Evolutionary conservation across 1,139 yeast genomes (phyloP).

Genomic region (Protomyces lactucae-debilis): DNA sequence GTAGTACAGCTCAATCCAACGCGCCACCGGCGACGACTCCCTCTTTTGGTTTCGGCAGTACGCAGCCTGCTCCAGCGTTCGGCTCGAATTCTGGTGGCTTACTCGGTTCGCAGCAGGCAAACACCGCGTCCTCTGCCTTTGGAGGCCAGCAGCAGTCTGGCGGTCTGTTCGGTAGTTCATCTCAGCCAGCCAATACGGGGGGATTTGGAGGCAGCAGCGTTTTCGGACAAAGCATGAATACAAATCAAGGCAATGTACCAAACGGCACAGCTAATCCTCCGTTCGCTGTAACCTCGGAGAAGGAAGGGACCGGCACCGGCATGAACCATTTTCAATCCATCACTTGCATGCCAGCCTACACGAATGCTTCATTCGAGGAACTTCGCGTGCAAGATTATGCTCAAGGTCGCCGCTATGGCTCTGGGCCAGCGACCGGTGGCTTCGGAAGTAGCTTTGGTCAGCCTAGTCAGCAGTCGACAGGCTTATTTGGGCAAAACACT

Average conservation of each 20-base stretch:
- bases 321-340: constrained; percentile 68
- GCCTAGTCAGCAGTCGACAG: background rate
- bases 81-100: constrained; percentile 34
- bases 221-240: constrained; percentile 33
- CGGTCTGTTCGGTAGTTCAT: constrained; percentile 19
- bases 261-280: constrained; percentile 34
- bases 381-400: constrained; percentile 83
- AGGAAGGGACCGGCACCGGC: constrained; percentile 49
- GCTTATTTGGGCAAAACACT: constrained; percentile 1
- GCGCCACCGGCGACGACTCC: constrained; percentile 37
- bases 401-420: constrained; percentile 60
- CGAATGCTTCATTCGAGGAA: constrained; percentile 77
- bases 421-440: constrained; percentile 33
- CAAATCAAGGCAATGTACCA: constrained; percentile 27
- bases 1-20: constrained; percentile 31
- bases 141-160: constrained; percentile 31
- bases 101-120: constrained; percentile 38
- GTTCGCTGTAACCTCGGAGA: constrained; percentile 61
- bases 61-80: constrained; percentile 27
- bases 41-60: constrained; percentile 32
- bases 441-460: constrained; percentile 33
- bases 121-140: constrained; percentile 31
- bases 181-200: background rate
- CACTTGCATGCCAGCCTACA: constrained; percentile 85
- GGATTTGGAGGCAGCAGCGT: constrained; percentile 31